These are phyloP conservation scores for Pleurotus pulmonarius DNA, from an alignment of 768 basidiomycete species.

Conservation along the genomic window DNA sequence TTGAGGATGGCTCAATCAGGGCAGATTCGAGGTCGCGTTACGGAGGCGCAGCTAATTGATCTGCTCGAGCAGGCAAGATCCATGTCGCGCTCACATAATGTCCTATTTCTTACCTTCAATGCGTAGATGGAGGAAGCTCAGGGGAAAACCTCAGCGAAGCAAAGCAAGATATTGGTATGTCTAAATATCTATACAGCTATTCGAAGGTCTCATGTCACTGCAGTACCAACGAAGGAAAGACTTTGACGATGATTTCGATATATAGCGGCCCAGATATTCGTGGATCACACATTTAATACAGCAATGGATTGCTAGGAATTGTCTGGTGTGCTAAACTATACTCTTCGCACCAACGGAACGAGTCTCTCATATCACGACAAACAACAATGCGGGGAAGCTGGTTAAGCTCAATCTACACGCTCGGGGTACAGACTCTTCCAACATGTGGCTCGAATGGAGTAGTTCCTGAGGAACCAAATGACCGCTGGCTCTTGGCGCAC, in stretches of 20 bases:
- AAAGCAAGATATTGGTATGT: constrained; percentile 57
- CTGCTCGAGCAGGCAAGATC: constrained; percentile 72
- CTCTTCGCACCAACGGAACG: no score
- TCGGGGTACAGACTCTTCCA: no score
- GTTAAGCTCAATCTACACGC: no score
- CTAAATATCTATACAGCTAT: neutral
- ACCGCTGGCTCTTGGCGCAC: no score
- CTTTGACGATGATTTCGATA: constrained; percentile 63
- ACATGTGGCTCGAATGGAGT: no score
- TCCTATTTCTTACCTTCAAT: constrained; percentile 12
- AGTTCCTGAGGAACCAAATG: no score
- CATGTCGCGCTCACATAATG: constrained; percentile 20
- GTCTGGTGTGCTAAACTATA: no score
- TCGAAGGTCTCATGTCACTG: constrained; percentile 2
- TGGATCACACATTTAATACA: no score
- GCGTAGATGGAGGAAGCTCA: constrained; percentile 53
- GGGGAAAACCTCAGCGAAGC: constrained; percentile 45
- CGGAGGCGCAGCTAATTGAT: constrained; percentile 79
- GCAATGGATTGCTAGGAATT: no score
- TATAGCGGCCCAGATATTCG: no score
- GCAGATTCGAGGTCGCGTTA: constrained; percentile 72
- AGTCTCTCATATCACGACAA: no score
- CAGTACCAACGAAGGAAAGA: constrained; percentile 67
- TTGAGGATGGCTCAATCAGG: constrained; percentile 82
- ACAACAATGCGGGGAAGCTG: no score